Evolutionary conservation across 345 rosid species (phyloP).

Genomic region (Mallotus nudiflorus): DNA sequence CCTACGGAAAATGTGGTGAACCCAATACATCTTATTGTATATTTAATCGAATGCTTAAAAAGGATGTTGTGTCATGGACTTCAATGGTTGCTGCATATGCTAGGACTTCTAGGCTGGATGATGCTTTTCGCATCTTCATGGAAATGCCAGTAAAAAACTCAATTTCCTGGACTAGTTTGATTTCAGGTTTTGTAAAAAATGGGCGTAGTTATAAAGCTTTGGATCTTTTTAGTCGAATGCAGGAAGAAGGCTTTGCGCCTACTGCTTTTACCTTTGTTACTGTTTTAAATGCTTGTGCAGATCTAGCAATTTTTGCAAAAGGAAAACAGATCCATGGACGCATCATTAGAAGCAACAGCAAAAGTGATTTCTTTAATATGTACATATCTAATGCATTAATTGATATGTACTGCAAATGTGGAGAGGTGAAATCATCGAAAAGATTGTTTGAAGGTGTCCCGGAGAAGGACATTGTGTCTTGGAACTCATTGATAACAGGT

Average conservation of each 20-base stretch:
- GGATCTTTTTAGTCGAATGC: slow-evolving; percentile 39
- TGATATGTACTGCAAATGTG: slow-evolving; percentile 52
- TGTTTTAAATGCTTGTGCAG: slow-evolving; percentile 53
- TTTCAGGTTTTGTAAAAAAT: slow-evolving; percentile 40
- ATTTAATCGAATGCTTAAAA: slow-evolving; percentile 34
- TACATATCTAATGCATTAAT: slow-evolving; percentile 40
- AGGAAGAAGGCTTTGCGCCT: slow-evolving; percentile 36
- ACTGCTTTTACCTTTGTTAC: slow-evolving; percentile 40
- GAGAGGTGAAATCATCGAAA: slow-evolving; percentile 39
- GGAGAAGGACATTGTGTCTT: slow-evolving; percentile 49
- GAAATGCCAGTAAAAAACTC: slow-evolving; percentile 39
- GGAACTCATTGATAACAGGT: slow-evolving; percentile 54
- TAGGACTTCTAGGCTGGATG: slow-evolving; percentile 34
- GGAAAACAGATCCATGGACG: slow-evolving; percentile 49
- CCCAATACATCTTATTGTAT: slow-evolving; percentile 21
- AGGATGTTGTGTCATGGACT: slow-evolving; percentile 52
- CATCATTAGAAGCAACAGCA: slow-evolving; percentile 36
- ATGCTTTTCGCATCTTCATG: slow-evolving; percentile 36
- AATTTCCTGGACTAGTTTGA: slow-evolving; percentile 46
- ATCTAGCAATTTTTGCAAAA: slow-evolving; percentile 38
- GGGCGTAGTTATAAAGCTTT: slow-evolving; percentile 36
- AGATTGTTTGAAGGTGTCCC: slow-evolving; percentile 54
- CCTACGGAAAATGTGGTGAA: slow-evolving; percentile 50
- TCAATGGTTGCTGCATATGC: slow-evolving; percentile 43
- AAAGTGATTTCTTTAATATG: slow-evolving; percentile 51